A percentile compares a stretch with the other conserved stretches of the same genome.
Conservation (phyloP, 2,329 filamentous ascomycete species). For the Aspergillus terreus region DNA sequence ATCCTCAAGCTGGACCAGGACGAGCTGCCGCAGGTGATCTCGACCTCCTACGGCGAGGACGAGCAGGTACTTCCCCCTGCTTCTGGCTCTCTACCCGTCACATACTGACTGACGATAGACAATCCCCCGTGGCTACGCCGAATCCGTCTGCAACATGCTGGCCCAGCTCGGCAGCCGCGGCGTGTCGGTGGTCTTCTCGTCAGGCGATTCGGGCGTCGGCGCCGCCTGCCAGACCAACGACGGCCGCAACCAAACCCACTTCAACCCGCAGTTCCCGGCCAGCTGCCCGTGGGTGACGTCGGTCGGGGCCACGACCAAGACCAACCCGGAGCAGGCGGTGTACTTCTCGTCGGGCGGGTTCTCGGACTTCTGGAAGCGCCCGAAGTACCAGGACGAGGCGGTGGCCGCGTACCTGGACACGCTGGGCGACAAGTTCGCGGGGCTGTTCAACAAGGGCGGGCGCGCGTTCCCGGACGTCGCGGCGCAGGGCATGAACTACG, state of each 20-base stretch:
- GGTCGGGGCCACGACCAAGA: conserved; percentile 39
- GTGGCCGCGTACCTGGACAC: conserved; percentile 32
- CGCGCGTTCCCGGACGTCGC: conserved; percentile 42
- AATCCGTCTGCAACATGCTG: conserved; percentile 41
- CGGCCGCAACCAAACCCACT: conserved; percentile 35
- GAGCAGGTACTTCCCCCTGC: conserved; percentile 27
- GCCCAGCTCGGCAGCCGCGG: conserved; percentile 51
- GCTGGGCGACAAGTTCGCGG: conserved; percentile 22
- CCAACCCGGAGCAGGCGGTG: conserved; percentile 36
- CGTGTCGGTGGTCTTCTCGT: conserved; percentile 47
- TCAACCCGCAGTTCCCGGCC: conserved; percentile 42
- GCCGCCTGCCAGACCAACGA: conserved; percentile 31
- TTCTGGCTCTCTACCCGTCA: too few species aligned
- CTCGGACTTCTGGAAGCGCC: conserved; percentile 34
- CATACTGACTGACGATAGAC: conserved; percentile 15
- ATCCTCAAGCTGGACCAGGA: conserved; percentile 27
- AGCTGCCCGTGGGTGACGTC: conserved; percentile 39
- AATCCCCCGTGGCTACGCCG: conserved; percentile 35
- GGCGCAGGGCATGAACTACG: conserved; percentile 33
- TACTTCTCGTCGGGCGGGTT: conserved; percentile 43
- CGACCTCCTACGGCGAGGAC: conserved; percentile 40
- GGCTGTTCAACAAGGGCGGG: conserved; percentile 31
- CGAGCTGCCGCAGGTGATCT: conserved; percentile 36
- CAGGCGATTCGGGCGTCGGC: conserved; percentile 48
- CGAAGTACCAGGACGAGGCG: conserved; percentile 32